phyloP scores from a whole-genome alignment of 2,329 filamentous ascomycete genomes.

The Leptographium lundbergii region DNA sequence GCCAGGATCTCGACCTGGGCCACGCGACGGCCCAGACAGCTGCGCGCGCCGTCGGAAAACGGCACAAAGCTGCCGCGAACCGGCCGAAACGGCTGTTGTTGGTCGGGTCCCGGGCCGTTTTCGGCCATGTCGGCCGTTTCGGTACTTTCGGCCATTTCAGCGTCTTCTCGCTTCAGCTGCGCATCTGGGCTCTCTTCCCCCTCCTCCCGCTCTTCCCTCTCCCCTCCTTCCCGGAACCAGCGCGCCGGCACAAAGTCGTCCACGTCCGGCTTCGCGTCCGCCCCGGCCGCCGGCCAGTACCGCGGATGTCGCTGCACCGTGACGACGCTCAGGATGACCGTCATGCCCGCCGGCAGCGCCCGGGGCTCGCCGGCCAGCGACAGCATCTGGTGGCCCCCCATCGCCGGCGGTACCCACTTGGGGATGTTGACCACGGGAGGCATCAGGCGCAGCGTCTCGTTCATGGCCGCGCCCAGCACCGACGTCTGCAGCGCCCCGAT shows the following conservation, averaged over 20 bases:
- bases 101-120: slow-evolving; percentile 35
- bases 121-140: slow-evolving; percentile 13
- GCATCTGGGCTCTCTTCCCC: slow-evolving; percentile 19
- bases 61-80: slow-evolving; percentile 43
- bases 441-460: slow-evolving; percentile 62
- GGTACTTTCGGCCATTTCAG: slow-evolving; percentile 39
- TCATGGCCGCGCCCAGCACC: slow-evolving; percentile 63
- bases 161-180: slow-evolving; percentile 32
- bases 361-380: slow-evolving; percentile 41
- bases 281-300: slow-evolving; percentile 51
- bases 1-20: slow-evolving; percentile 48
- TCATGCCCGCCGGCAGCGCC: slow-evolving; percentile 41
- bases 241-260: slow-evolving; percentile 60
- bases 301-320: slow-evolving; percentile 55
- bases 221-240: slow-evolving; percentile 41
- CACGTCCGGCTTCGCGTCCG: slow-evolving; percentile 38
- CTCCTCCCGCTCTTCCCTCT: slow-evolving; percentile 4
- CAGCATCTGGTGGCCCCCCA: slow-evolving; percentile 37
- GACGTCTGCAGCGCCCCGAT: slow-evolving; percentile 54
- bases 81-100: slow-evolving; percentile 23
- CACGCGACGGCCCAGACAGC: slow-evolving; percentile 44
- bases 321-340: slow-evolving; percentile 43
- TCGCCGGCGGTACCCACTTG: slow-evolving; percentile 41
- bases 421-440: slow-evolving; percentile 62
- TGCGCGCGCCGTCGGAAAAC: slow-evolving; percentile 45